Base-by-base conservation (phyloP, 495 filamentous ascomycete genomes). In the Aspergillus bridgeri region DNA sequence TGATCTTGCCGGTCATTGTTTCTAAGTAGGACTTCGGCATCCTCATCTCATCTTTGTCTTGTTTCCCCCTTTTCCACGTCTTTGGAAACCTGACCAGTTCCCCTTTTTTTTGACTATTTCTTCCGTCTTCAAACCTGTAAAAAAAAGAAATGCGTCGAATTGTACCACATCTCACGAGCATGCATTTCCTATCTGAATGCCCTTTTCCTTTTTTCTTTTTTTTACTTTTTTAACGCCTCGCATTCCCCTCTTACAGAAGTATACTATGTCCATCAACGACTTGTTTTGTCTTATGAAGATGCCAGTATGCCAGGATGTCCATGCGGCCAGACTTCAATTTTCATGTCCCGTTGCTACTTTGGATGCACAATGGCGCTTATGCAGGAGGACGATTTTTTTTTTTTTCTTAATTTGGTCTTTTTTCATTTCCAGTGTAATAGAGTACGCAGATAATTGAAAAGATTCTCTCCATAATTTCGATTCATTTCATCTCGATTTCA, bases 361-460 rank as follows among this genome's bases (percentile, higher is more conserved):
- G 59, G 50, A 57, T 59, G 62, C 42, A 56, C 54, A 53, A 38
- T 49, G 59, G 59, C 62, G 62, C 62, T 65, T 57, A 50, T 58
- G 62, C 58, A 59, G 51, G 56, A 24, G 49, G 22, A 8, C 25
- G 29, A 21, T 42, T 22, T 8, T 54, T 44, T 21, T 17, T 22
- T 51, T 48, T 48, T 55, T 57, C 49, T 17, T 58, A 38, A 51
- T 47, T 38, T 33, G 48, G 21, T 29, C 13, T 51, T 51, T 51
- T 51, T 29, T 51, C 23, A 19, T 29, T 51, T 52, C 33, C 20
- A 25, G 19, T 50, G 48, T 50, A 54, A 18, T 18, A 48, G 48
- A 50, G 42, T 45, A 51, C 43, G 21, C 21, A 33, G 48, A 50
- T 42, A 19, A 21, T 24, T 46, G 23, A 49, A 24, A 22, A n/a